Base-by-base conservation (phyloP, 306 rosid species). In the Rosa persica region DNA sequence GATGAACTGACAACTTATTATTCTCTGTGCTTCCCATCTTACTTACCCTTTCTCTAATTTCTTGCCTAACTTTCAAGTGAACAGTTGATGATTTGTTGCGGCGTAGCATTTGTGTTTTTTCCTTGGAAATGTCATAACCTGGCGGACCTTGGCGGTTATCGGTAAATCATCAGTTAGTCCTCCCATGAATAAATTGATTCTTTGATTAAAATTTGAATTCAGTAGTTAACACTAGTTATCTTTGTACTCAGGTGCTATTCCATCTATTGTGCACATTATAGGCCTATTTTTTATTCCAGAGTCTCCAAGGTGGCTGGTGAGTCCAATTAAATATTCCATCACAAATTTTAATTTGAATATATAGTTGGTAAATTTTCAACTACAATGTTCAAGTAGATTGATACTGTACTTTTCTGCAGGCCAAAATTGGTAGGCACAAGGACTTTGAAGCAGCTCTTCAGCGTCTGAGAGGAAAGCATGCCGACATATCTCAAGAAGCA, bases 81-180 rank as follows among this genome's bases (percentile, higher is more conserved):
- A 66, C 54, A 82, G 85, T 39, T 79, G 42, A 36, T 78, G 64
- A 12, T 2, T 54, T 22, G 76, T 46, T 82, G 64, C n/a, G 85
- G 85, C 6, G 13, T 79, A 55, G 61, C 82, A 11, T 16, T 82
- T 19, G 36, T 61, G n/a, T 80, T 42, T 76, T 76, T 52, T 83
- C 65, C 1, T 80, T 19, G 90, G 88, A 47, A 78, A 78, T 38
- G 36, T 69, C 64, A 64, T 87, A 46, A 51, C 22, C 65, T 87
- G 90, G 90, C 82, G 86, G 58, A 70, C 58, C 44, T 65, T 85
- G 61, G 90, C 90, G 67, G 15, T 85, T 49, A 67, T 79, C 13
- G 81, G 90, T 82, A 79, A 64, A 23, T 42, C 12, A 65, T 23
- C 67, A 47, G 60, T 23, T 23, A 6, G 12, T 55, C 62, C 8